Conservation (phyloP, 106 monocot genomes). For the Allium fistulosum region DNA sequence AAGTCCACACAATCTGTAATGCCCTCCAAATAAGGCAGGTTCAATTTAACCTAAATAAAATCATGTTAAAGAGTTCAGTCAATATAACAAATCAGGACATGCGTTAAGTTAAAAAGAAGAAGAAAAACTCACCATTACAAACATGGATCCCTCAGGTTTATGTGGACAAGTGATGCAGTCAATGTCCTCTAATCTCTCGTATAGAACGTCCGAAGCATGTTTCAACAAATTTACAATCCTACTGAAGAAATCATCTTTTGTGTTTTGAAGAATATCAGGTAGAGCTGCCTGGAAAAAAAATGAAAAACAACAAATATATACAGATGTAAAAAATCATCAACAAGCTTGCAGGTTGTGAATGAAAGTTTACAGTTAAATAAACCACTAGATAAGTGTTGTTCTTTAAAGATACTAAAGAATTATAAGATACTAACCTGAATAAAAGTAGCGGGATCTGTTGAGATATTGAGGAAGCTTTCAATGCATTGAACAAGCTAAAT, state of each 20-base stretch:
- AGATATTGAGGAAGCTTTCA: constrained; percentile 1
- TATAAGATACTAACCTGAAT: constrained; percentile 19
- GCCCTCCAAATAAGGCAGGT: not conserved
- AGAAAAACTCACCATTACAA: not conserved
- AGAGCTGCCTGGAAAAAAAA: not conserved
- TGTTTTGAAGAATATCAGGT: not conserved
- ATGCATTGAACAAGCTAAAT: constrained; percentile 15
- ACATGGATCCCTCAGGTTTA: not conserved
- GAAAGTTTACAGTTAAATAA: not conserved
- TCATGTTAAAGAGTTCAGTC: not conserved
- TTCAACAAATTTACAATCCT: not conserved
- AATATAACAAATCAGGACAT: not conserved
- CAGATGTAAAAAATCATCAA: not conserved
- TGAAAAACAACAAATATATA: too few species aligned
- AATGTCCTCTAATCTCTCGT: not conserved
- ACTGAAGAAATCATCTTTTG: not conserved
- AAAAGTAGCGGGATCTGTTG: constrained; percentile 21
- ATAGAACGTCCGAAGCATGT: not conserved
- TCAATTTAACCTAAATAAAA: not conserved
- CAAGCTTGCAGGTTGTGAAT: not conserved
- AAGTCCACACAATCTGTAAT: not conserved
- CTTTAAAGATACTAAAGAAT: not conserved
- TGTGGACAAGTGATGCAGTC: not conserved
- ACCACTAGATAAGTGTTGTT: too few species aligned
- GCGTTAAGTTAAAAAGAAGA: too few species aligned